Evolutionary conservation across 768 basidiomycete genomes (phyloP).

Genomic region (Leccinum rimulosum): DNA sequence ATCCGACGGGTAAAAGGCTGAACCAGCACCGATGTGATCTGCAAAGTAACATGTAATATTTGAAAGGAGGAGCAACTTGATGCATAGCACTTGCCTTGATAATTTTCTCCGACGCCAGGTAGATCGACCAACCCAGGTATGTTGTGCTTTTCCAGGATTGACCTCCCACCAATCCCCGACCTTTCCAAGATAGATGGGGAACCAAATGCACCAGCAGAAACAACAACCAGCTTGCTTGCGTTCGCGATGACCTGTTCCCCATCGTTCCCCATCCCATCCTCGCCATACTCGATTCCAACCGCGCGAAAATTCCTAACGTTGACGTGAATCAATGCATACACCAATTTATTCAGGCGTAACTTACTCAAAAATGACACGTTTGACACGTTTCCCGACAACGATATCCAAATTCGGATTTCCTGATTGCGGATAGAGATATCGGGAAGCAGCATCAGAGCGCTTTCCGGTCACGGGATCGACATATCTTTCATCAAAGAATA

Average conservation of each 20-base stretch:
- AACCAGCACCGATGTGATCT: neutral
- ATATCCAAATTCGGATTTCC: slow-evolving; percentile 30
- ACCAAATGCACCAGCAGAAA: slow-evolving; percentile 53
- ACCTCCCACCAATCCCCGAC: slow-evolving; percentile 62
- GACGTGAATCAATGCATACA: neutral
- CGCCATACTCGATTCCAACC: slow-evolving; percentile 36
- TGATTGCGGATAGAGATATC: slow-evolving; percentile 34
- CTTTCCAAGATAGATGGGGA: slow-evolving; percentile 55
- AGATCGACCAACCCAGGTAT: slow-evolving; percentile 35
- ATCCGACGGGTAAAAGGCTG: neutral
- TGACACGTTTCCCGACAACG: slow-evolving; percentile 21
- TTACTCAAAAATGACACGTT: neutral
- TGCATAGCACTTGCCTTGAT: slow-evolving; percentile 39
- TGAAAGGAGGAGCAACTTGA: neutral
- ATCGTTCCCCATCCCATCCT: neutral
- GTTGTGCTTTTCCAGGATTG: slow-evolving; percentile 45
- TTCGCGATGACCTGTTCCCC: slow-evolving; percentile 15
- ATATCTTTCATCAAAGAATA: slow-evolving; percentile 39
- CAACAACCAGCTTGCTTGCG: slow-evolving; percentile 40
- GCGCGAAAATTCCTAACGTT: slow-evolving; percentile 31
- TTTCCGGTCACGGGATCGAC: slow-evolving; percentile 40
- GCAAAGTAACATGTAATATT: neutral
- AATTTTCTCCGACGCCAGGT: neutral
- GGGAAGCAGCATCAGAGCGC: slow-evolving; percentile 30
- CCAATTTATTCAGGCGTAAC: neutral